A percentile compares a stretch with the other conserved stretches of the same genome.
phyloP scores from a whole-genome alignment of 352 stramenopile species.

The Phytophthora pini region DNA sequence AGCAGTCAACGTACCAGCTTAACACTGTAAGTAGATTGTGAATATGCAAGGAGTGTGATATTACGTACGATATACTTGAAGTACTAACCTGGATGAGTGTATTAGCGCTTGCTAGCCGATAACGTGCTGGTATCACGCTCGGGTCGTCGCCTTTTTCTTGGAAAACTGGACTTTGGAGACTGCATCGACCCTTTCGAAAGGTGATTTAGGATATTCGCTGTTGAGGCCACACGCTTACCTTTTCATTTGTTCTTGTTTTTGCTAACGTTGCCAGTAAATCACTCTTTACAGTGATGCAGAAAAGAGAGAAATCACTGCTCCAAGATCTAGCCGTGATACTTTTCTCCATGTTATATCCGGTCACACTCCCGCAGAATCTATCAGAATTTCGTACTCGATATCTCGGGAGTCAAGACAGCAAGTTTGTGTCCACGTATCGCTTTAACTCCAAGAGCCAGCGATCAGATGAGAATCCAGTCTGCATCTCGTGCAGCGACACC shows the following conservation, averaged over 20 bases:
- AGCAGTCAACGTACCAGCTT: slow-evolving; percentile 24
- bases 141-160: slow-evolving; percentile 25
- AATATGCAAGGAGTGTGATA: too few relatives aligned
- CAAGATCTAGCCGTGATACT: slow-evolving; percentile 28
- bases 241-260: not conserved
- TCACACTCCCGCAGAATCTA: slow-evolving; percentile 28
- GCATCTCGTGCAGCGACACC: slow-evolving; percentile 1
- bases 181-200: slow-evolving; percentile 23
- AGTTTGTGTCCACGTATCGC: slow-evolving; percentile 3
- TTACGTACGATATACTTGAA: too few relatives aligned
- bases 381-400: slow-evolving; percentile 14
- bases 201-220: not conserved
- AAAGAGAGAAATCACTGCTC: slow-evolving; percentile 18
- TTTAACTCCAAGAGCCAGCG: slow-evolving; percentile 1
- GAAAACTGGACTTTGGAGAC: slow-evolving; percentile 31
- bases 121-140: slow-evolving; percentile 33
- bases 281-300: slow-evolving; percentile 1
- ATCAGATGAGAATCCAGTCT: not conserved
- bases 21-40: slow-evolving; percentile 3
- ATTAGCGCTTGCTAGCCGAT: slow-evolving; percentile 17
- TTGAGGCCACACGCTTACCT: not conserved
- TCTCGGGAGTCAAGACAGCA: not conserved
- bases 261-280: not conserved
- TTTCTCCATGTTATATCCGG: slow-evolving; percentile 28
- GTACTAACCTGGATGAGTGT: not conserved